A percentile compares a stretch with the other conserved stretches of the same genome.
These are phyloP conservation scores for Phytophthora tentaculata DNA, from an alignment of 352 stramenopile species.

Conservation along the genomic window DNA sequence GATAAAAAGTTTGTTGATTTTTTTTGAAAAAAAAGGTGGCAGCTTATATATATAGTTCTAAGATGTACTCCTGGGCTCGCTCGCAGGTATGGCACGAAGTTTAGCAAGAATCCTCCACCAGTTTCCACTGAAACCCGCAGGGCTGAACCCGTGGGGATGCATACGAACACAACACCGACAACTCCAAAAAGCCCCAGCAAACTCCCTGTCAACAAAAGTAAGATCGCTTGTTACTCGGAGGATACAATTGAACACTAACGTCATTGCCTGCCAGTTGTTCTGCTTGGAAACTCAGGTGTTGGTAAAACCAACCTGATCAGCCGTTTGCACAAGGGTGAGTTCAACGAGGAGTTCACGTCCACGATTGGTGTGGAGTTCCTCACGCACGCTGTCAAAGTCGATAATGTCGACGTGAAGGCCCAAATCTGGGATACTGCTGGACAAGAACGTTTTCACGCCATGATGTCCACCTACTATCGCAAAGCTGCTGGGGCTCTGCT, in stretches of 20 bases:
- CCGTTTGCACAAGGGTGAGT: constrained; percentile 83
- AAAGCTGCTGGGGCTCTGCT: constrained; percentile 79
- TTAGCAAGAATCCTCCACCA: constrained; percentile 53
- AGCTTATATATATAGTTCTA: not conserved
- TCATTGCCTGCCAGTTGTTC: constrained; percentile 68
- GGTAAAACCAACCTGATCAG: constrained; percentile 89
- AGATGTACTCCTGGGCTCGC: not conserved
- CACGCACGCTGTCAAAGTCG: constrained; percentile 78
- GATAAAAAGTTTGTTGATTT: constrained; percentile 64
- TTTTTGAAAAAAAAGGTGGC: no score
- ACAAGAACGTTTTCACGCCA: constrained; percentile 87
- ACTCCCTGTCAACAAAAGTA: constrained; percentile 72
- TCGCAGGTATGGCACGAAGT: constrained; percentile 70
- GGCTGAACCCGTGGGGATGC: constrained; percentile 31
- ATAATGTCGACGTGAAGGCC: constrained; percentile 76
- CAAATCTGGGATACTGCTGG: constrained; percentile 92
- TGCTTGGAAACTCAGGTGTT: constrained; percentile 86
- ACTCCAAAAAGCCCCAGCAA: constrained; percentile 49
- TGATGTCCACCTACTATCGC: constrained; percentile 91
- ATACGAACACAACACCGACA: constrained; percentile 12
- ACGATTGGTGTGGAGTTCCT: constrained; percentile 90
- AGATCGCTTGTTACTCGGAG: no score
- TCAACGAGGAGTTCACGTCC: constrained; percentile 83
- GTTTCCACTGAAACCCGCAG: constrained; percentile 42
- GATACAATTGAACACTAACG: no score